Evolutionary conservation across 371 early-diverging fungal genomes (phyloP).

Genomic region (Fennellomyces sp.): DNA sequence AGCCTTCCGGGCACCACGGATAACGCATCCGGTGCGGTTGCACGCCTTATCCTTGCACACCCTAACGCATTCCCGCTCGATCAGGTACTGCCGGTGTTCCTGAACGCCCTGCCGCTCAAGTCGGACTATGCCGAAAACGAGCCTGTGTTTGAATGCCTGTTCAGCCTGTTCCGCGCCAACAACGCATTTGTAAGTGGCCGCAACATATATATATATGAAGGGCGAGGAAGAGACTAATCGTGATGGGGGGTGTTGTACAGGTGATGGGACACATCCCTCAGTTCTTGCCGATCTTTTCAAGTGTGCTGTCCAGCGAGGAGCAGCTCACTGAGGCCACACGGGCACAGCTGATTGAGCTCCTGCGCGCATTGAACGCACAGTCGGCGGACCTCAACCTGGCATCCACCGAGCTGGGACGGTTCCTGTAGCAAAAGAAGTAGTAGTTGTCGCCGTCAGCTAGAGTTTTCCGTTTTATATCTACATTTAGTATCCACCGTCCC

Average conservation of each 20-base stretch:
- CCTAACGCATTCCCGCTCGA: constrained; percentile 76
- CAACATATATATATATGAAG: neutral
- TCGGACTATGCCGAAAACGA: constrained; percentile 81
- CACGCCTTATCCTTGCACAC: constrained; percentile 51
- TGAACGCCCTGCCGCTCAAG: constrained; percentile 74
- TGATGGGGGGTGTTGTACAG: constrained; percentile 3
- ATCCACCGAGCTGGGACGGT: constrained; percentile 39
- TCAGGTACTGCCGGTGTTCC: constrained; percentile 75
- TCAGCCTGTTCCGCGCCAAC: constrained; percentile 58
- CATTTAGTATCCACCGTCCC: no score
- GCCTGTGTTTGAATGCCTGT: constrained; percentile 73
- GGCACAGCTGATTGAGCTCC: constrained; percentile 57
- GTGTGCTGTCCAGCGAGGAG: constrained; percentile 52
- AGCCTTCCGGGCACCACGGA: constrained; percentile 71
- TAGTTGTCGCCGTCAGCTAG: no score
- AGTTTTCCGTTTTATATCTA: no score
- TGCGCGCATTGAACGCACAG: constrained; percentile 52
- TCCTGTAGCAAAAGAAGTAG: constrained; percentile 30
- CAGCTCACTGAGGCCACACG: constrained; percentile 58
- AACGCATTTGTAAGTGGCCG: constrained; percentile 43
- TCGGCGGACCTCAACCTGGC: constrained; percentile 38
- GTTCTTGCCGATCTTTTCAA: constrained; percentile 47
- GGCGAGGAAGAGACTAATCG: neutral
- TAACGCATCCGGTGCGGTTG: constrained; percentile 86
- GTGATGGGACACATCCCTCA: constrained; percentile 42